Conservation (phyloP, 495 filamentous ascomycete species). For the Aspergillus mulundensis region DNA sequence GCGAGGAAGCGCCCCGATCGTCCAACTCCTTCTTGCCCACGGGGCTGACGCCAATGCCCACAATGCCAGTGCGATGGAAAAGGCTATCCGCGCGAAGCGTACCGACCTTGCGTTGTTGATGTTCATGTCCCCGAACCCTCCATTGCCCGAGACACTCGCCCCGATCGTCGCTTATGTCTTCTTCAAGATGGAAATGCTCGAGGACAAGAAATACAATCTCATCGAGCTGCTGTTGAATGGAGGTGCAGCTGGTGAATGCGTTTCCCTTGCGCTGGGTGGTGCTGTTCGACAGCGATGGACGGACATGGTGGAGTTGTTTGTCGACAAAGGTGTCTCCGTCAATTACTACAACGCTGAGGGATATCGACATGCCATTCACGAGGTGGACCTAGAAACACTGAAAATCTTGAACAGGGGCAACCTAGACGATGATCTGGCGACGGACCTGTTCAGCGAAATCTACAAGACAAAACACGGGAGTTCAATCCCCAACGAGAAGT, state of each 20-base stretch:
- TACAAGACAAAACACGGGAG: background rate
- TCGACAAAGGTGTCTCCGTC: conserved; percentile 9
- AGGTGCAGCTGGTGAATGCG: conserved; percentile 1
- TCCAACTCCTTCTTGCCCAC: conserved; percentile 7
- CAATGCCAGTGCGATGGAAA: conserved; percentile 8
- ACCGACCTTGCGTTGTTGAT: conserved; percentile 6
- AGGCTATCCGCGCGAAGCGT: conserved; percentile 1
- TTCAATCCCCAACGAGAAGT: conserved; percentile 4
- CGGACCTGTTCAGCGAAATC: conserved; percentile 6
- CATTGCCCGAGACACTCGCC: conserved; percentile 2
- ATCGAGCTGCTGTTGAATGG: conserved; percentile 10
- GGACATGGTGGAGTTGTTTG: conserved; percentile 2
- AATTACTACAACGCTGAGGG: conserved; percentile 4
- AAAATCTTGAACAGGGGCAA: conserved; percentile 3
- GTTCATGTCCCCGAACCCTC: conserved; percentile 7
- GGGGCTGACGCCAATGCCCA: conserved; percentile 8
- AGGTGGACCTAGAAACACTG: conserved; percentile 3
- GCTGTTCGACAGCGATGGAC: conserved; percentile 3
- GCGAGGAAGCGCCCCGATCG: background rate
- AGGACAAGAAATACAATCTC: conserved; percentile 3
- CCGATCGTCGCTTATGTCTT: conserved; percentile 7
- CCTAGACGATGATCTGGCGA: background rate
- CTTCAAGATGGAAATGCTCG: background rate
- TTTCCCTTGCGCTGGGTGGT: conserved; percentile 2
- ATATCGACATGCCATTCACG: conserved; percentile 7